phyloP scores from a whole-genome alignment of 306 rosid species.

The Vigna nakashimae region DNA sequence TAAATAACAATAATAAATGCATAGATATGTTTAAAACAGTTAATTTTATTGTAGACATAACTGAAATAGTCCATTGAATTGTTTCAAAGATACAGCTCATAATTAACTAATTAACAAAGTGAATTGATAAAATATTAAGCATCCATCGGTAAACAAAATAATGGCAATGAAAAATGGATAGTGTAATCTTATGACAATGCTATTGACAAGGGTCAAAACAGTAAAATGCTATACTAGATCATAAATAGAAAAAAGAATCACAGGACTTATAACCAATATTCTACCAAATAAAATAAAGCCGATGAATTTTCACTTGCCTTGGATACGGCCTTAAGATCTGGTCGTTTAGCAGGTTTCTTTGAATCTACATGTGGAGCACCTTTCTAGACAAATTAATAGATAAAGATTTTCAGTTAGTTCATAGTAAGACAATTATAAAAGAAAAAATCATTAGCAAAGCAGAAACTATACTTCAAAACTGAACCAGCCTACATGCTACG shows the following conservation, averaged over 20 bases:
- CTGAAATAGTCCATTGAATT: background rate
- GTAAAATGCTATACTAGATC: too few species aligned
- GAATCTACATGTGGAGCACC: slow-evolving; percentile 29
- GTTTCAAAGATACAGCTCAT: background rate
- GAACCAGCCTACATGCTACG: background rate
- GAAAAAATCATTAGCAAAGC: background rate
- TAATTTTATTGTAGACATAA: background rate
- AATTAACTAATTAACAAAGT: background rate
- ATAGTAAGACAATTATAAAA: background rate
- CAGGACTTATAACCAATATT: too few species aligned
- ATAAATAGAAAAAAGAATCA: too few species aligned
- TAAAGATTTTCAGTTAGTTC: background rate
- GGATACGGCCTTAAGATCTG: slow-evolving; percentile 87
- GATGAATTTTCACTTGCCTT: slow-evolving; percentile 56
- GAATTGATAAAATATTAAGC: background rate
- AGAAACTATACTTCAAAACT: background rate
- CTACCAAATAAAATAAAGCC: too few species aligned
- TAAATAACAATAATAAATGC: slow-evolving; percentile 2
- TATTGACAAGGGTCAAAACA: too few species aligned
- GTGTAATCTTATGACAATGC: too few species aligned
- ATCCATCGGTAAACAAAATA: background rate
- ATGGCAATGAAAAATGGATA: too few species aligned
- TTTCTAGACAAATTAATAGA: slow-evolving; percentile 50
- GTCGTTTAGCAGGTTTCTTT: slow-evolving; percentile 67
- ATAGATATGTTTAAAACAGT: background rate